A percentile compares a stretch with the other conserved stretches of the same genome.
These are phyloP conservation scores for Ceratobasidium sp. DNA, from an alignment of 1,284 basidiomycete species.

Conservation along the genomic window DNA sequence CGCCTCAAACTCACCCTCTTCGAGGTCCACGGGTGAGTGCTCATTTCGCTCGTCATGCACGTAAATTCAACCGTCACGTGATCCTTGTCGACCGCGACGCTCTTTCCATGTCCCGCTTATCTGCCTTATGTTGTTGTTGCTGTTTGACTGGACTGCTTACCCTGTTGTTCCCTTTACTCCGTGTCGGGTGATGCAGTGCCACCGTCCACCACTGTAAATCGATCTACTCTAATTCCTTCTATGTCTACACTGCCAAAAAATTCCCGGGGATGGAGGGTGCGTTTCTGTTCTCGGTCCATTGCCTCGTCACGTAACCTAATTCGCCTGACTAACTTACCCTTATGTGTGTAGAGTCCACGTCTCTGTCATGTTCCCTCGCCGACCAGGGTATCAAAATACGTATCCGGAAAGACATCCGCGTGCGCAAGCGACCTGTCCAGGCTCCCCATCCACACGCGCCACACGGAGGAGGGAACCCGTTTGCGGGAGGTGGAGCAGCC, in stretches of 20 bases:
- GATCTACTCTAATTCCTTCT: constrained; percentile 87
- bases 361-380: constrained; percentile 87
- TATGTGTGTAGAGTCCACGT: constrained; percentile 80
- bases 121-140: not conserved
- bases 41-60: constrained; percentile 49
- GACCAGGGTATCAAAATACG: constrained; percentile 95
- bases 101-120: not conserved
- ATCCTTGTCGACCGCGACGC: too few species aligned
- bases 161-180: not conserved
- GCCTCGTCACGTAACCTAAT: not conserved
- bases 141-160: not conserved
- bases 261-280: constrained; percentile 93
- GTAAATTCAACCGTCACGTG: not conserved
- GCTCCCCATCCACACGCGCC: constrained; percentile 37
- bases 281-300: constrained; percentile 52
- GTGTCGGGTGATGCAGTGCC: constrained; percentile 63
- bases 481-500: constrained; percentile 30
- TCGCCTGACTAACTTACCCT: not conserved
- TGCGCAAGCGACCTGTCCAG: constrained; percentile 72
- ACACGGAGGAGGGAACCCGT: constrained; percentile 38
- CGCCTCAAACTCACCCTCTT: constrained; percentile 92
- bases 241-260: constrained; percentile 94
- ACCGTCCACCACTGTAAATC: constrained; percentile 90
- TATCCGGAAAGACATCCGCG: constrained; percentile 88
- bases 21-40: constrained; percentile 88